phyloP scores from a whole-genome alignment of 2,329 filamentous ascomycete species.

The Elsinoe ampelina region DNA sequence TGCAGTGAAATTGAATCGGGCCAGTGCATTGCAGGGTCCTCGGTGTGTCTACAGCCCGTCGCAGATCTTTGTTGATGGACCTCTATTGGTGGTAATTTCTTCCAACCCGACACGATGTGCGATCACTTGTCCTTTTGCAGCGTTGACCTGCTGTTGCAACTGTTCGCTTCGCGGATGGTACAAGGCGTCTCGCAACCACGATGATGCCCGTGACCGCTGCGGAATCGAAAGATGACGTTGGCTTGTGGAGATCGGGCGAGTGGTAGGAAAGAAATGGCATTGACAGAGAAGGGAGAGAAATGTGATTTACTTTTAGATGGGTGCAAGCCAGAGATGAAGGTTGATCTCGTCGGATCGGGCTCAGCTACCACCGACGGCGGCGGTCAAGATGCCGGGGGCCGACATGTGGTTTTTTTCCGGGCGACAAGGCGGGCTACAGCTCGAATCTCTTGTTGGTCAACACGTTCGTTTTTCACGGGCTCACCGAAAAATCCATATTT shows the following conservation, averaged over 20 bases:
- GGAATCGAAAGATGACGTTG: too few relatives aligned
- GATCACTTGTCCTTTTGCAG: too few relatives aligned
- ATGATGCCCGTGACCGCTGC: neutral
- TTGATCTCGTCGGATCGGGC: too few relatives aligned
- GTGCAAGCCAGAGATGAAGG: too few relatives aligned
- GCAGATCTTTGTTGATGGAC: too few relatives aligned
- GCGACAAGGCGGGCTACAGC: neutral
- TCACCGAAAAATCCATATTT: neutral
- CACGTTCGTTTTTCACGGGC: neutral
- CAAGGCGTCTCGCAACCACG: neutral
- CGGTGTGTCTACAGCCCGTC: too few relatives aligned
- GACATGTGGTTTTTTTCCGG: too few relatives aligned
- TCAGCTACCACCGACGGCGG: too few relatives aligned
- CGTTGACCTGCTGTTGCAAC: neutral
- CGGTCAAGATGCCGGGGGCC: too few relatives aligned
- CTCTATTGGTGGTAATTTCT: too few relatives aligned
- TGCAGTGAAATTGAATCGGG: neutral
- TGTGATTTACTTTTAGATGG: too few relatives aligned
- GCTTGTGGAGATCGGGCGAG: neutral
- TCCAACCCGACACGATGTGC: too few relatives aligned
- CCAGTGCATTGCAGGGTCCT: neutral
- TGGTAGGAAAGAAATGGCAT: neutral
- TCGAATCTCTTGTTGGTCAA: neutral
- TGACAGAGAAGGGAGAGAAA: neutral
- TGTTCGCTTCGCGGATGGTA: neutral